A percentile compares a stretch with the other conserved stretches of the same genome.
phyloP scores from a whole-genome alignment of 805 yeast genomes.

The Kodamaea jinghongensis region DNA sequence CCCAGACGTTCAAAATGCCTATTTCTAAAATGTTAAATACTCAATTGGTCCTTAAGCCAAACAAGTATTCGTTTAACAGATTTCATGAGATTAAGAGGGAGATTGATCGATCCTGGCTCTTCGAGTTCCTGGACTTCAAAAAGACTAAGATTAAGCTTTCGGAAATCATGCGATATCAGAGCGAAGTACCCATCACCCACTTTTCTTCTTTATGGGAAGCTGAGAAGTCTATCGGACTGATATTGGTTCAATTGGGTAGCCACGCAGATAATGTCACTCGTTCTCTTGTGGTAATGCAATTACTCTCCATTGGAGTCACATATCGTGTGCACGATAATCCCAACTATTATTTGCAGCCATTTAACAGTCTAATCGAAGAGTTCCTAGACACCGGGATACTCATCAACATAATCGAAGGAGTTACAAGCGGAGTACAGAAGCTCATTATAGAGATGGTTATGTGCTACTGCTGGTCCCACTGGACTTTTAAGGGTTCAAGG shows the following conservation, averaged over 20 bases:
- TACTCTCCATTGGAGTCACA: conserved; percentile 34
- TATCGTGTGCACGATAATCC: conserved; percentile 29
- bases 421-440: conserved; percentile 19
- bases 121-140: neutral
- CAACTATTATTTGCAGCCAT: conserved; percentile 34
- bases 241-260: conserved; percentile 6
- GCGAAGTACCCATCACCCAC: conserved; percentile 8
- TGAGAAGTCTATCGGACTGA: conserved; percentile 13
- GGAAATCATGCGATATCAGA: conserved; percentile 15
- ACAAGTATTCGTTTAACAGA: conserved; percentile 10
- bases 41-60: conserved; percentile 1
- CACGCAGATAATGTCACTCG: conserved; percentile 14
- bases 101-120: too few species aligned
- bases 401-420: conserved; percentile 22
- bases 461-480: conserved; percentile 46
- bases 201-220: conserved; percentile 15
- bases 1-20: neutral
- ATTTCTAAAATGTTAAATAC: conserved; percentile 5
- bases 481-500: conserved; percentile 26
- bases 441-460: conserved; percentile 40
- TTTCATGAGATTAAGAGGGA: conserved; percentile 5
- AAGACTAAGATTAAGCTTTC: conserved; percentile 10
- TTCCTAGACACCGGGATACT: conserved; percentile 39
- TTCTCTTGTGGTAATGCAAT: conserved; percentile 24
- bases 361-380: conserved; percentile 37